Evolutionary conservation across 805 yeast species (phyloP).

Genomic region (Yamadazyma tumulicola): DNA sequence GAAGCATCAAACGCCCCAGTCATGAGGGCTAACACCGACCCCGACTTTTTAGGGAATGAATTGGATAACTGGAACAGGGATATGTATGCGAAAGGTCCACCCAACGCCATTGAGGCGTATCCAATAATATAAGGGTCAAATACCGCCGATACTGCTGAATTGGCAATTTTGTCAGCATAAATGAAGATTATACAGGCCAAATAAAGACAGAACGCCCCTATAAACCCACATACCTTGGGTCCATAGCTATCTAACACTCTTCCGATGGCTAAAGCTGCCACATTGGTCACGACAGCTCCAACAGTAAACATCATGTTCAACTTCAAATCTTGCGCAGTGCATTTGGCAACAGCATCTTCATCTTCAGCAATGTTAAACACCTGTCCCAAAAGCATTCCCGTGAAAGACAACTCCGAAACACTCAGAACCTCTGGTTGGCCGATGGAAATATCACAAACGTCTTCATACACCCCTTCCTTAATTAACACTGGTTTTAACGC

Average conservation of each 20-base stretch:
- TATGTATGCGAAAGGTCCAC: slow-evolving; percentile 56
- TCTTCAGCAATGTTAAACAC: slow-evolving; percentile 10
- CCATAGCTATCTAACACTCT: slow-evolving; percentile 47
- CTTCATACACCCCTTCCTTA: slow-evolving; percentile 45
- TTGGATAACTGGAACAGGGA: slow-evolving; percentile 57
- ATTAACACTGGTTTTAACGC: slow-evolving; percentile 54
- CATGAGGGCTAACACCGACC: slow-evolving; percentile 48
- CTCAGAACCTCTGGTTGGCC: too few relatives aligned
- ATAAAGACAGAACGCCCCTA: slow-evolving; percentile 47
- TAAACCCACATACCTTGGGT: slow-evolving; percentile 50
- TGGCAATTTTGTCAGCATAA: slow-evolving; percentile 25
- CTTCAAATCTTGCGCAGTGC: slow-evolving; percentile 52
- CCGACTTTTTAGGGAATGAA: slow-evolving; percentile 52
- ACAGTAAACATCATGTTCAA: slow-evolving; percentile 57
- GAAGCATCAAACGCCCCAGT: slow-evolving; percentile 62
- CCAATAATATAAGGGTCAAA: slow-evolving; percentile 54
- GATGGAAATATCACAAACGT: slow-evolving; percentile 28
- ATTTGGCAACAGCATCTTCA: slow-evolving; percentile 35
- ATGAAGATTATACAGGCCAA: slow-evolving; percentile 47
- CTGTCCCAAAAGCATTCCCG: slow-evolving; percentile 10
- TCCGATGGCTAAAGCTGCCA: slow-evolving; percentile 51
- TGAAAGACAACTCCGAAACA: slow-evolving; percentile 12
- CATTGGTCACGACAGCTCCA: slow-evolving; percentile 55
- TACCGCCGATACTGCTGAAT: slow-evolving; percentile 12
- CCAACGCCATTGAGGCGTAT: slow-evolving; percentile 51